These are phyloP conservation scores for Pyrus hybrid DNA, from an alignment of 331 rosid genomes.

Conservation along the genomic window DNA sequence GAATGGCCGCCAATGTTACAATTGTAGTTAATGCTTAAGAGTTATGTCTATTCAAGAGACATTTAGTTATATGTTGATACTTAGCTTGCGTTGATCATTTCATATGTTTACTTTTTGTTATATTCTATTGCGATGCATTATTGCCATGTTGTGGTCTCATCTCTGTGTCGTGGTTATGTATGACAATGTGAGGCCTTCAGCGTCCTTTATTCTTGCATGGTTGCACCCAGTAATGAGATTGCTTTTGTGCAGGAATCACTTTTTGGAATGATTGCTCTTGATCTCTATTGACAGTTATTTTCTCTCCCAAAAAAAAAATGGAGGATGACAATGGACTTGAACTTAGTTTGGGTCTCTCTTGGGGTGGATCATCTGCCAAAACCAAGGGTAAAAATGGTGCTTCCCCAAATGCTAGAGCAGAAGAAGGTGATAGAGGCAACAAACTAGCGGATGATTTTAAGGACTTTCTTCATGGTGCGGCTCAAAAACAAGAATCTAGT, in stretches of 20 bases:
- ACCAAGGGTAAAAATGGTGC: constrained; percentile 66
- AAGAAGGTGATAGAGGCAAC: constrained; percentile 65
- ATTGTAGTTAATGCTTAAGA: background rate
- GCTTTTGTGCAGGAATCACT: constrained; percentile 10
- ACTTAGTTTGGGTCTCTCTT: constrained; percentile 91
- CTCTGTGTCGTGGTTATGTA: background rate
- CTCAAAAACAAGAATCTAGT: constrained; percentile 54
- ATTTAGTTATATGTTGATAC: background rate
- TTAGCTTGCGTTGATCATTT: background rate
- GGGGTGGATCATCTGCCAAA: constrained; percentile 70
- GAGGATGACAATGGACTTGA: constrained; percentile 94
- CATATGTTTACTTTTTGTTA: background rate
- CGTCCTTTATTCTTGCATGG: no score
- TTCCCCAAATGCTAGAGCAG: constrained; percentile 47
- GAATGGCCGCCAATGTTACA: background rate
- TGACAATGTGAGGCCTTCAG: no score
- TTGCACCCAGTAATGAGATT: background rate
- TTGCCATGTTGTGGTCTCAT: background rate
- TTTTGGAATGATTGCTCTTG: constrained; percentile 9
- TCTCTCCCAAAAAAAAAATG: constrained; percentile 31
- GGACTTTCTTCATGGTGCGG: constrained; percentile 49
- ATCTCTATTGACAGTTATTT: constrained; percentile 11
- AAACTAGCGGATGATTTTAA: constrained; percentile 72
- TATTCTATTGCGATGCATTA: background rate
- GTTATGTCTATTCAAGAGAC: background rate